phyloP scores from a whole-genome alignment of 257 asterid genomes.

The Datura wrightii region DNA sequence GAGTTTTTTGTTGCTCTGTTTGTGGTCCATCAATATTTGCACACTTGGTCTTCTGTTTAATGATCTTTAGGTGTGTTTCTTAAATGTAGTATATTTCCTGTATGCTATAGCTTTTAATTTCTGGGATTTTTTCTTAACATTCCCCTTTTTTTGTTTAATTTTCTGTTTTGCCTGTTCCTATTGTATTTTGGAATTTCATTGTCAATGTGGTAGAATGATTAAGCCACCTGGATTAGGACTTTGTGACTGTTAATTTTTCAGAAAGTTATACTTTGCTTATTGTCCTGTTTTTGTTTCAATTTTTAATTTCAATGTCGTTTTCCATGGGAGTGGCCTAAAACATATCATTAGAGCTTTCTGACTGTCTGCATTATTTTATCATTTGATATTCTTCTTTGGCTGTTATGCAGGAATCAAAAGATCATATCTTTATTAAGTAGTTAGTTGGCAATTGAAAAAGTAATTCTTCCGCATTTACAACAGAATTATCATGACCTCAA shows the following conservation, averaged over 20 bases:
- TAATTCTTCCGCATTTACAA: background rate
- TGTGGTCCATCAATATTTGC: background rate
- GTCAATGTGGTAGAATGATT: background rate
- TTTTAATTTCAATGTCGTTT: background rate
- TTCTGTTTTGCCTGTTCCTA: background rate
- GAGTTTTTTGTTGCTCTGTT: slow-evolving; percentile 31
- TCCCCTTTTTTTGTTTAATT: background rate
- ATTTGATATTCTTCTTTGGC: slow-evolving; percentile 7
- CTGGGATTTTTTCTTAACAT: background rate
- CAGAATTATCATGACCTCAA: background rate
- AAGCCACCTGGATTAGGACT: slow-evolving; percentile 27
- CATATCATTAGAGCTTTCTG: background rate
- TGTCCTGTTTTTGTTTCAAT: background rate
- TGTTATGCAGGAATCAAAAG: background rate
- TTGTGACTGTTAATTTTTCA: background rate
- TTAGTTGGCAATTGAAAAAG: background rate
- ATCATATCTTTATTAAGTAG: background rate
- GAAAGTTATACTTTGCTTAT: background rate
- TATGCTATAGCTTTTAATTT: background rate
- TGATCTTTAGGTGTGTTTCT: slow-evolving; percentile 24
- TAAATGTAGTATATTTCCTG: background rate
- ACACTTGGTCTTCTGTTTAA: slow-evolving; percentile 23
- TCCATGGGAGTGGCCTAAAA: background rate
- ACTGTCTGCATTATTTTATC: background rate
- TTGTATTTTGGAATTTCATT: background rate